Conservation (phyloP, 2,329 filamentous ascomycete genomes). For the Aspergillus jensenii region DNA sequence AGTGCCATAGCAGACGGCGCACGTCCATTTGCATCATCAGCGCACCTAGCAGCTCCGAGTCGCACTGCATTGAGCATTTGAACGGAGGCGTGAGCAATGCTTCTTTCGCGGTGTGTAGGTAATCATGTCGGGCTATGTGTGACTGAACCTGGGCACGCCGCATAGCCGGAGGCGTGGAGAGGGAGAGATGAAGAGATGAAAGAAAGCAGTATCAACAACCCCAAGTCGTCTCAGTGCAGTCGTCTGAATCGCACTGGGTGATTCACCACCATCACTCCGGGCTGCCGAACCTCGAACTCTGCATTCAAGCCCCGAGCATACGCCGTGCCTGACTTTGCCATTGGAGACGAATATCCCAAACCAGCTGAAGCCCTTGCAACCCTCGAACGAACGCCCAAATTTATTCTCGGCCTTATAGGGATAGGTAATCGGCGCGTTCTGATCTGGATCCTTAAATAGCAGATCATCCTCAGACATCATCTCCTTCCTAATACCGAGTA, state of each 20-base stretch:
- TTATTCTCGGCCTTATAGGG: slow-evolving; percentile 8
- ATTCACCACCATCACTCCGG: slow-evolving; percentile 48
- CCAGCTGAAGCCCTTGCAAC: slow-evolving; percentile 4
- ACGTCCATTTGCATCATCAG: no score
- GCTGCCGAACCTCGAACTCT: slow-evolving; percentile 63
- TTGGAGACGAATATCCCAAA: slow-evolving; percentile 70
- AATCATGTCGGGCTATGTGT: no score
- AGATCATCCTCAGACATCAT: not conserved
- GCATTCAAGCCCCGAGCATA: slow-evolving; percentile 81
- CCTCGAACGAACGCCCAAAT: not conserved
- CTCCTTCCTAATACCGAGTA: slow-evolving; percentile 11
- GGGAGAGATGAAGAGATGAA: no score
- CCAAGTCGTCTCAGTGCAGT: slow-evolving; percentile 70
- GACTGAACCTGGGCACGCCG: no score
- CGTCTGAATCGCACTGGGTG: slow-evolving; percentile 69
- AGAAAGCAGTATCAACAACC: slow-evolving; percentile 62
- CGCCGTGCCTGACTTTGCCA: slow-evolving; percentile 63
- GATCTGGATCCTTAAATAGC: slow-evolving; percentile 6
- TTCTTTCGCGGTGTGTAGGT: no score
- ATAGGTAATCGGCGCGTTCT: slow-evolving; percentile 8
- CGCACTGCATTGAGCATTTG: no score
- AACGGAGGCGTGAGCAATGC: no score
- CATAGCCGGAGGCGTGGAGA: no score
- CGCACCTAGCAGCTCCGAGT: no score
- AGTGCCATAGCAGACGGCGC: no score